Conservation (phyloP, 441 rosid genomes). For the Gossypium aridum region DNA sequence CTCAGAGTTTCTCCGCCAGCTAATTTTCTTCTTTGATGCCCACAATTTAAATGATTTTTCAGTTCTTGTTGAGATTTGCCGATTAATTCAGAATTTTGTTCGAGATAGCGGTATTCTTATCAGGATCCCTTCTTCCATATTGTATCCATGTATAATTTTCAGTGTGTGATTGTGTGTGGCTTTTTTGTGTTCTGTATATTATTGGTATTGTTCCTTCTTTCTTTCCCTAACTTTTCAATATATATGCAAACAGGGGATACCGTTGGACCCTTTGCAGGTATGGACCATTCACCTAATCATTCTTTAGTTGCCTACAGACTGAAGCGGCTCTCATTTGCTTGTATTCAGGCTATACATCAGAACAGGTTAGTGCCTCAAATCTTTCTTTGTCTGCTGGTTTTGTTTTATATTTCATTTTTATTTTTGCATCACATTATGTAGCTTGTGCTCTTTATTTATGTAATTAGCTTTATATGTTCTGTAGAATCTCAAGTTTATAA, state of each 20-base stretch:
- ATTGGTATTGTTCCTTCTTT: background rate
- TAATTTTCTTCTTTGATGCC: conserved; percentile 72
- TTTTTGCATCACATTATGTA: background rate
- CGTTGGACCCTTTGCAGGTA: conserved; percentile 59
- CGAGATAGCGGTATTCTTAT: conserved; percentile 48
- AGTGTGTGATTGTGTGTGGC: no score
- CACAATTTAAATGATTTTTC: conserved; percentile 48
- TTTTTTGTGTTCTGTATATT: no score
- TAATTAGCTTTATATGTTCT: background rate
- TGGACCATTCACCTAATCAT: conserved; percentile 37
- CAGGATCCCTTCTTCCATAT: background rate
- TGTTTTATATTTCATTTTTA: background rate
- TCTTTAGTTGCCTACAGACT: conserved; percentile 79
- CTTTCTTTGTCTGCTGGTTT: conserved; percentile 3
- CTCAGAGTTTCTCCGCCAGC: conserved; percentile 72
- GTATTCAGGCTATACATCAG: conserved; percentile 72
- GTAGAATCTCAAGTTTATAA: background rate
- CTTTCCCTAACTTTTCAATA: conserved; percentile 2
- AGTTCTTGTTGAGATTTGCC: conserved; percentile 67
- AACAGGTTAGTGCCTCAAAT: conserved; percentile 48
- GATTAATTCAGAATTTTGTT: conserved; percentile 45
- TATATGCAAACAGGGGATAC: conserved; percentile 52
- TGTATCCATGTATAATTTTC: background rate
- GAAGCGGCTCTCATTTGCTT: conserved; percentile 61
- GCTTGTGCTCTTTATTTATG: background rate